Percentiles rank a stretch among this genome's conserved stretches.
Conservation (phyloP, 352 stramenopile genomes). For the Peronosclerospora sorghi region DNA sequence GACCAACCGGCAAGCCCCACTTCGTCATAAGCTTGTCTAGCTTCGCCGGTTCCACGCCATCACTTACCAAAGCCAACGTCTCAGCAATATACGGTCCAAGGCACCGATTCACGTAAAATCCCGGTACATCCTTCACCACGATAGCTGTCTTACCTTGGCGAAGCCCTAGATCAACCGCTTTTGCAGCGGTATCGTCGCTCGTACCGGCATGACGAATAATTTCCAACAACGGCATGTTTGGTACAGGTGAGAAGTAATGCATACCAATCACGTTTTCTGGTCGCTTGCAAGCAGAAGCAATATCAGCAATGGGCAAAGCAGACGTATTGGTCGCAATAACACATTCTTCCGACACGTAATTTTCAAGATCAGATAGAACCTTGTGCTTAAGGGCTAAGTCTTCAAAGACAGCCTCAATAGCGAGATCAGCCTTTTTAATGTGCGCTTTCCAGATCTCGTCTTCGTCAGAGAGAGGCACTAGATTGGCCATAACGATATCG, state of each 20-base stretch:
- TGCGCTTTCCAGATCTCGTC: slow-evolving; percentile 87
- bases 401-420: slow-evolving; percentile 98
- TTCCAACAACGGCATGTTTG: slow-evolving; percentile 96
- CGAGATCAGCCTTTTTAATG: slow-evolving; percentile 90
- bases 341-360: slow-evolving; percentile 87
- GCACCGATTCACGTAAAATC: slow-evolving; percentile 98
- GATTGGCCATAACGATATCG: slow-evolving; percentile 85
- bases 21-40: slow-evolving; percentile 93
- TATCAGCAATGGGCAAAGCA: slow-evolving; percentile 92
- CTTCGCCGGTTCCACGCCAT: slow-evolving; percentile 88
- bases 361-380: slow-evolving; percentile 90
- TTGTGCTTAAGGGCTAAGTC: slow-evolving; percentile 95
- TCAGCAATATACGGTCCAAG: slow-evolving; percentile 91
- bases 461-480: slow-evolving; percentile 90
- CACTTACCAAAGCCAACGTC: slow-evolving; percentile 85
- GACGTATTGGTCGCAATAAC: slow-evolving; percentile 98
- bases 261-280: slow-evolving; percentile 94
- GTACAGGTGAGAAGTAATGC: slow-evolving; percentile 99
- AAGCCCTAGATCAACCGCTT: slow-evolving; percentile 91
- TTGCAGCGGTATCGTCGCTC: slow-evolving; percentile 79
- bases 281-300: slow-evolving; percentile 78
- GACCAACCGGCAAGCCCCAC: slow-evolving; percentile 95
- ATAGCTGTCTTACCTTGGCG: slow-evolving; percentile 98
- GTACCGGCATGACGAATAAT: slow-evolving; percentile 94
- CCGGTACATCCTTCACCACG: slow-evolving; percentile 97